These are phyloP conservation scores for Phaseolus coccineus DNA, from an alignment of 331 rosid species.

Conservation along the genomic window DNA sequence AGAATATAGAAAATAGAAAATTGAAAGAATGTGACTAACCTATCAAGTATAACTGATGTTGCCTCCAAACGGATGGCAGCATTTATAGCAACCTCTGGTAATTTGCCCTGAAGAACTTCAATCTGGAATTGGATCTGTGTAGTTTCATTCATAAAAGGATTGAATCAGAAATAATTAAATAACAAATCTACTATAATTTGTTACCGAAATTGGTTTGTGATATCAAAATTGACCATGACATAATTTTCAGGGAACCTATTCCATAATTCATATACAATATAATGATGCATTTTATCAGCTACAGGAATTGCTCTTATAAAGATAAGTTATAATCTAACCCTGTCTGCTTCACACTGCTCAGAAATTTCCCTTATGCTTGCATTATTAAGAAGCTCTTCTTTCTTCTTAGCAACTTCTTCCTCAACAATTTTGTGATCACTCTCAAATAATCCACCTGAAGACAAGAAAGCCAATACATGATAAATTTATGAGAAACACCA, in stretches of 20 bases:
- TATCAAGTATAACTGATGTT: conserved; percentile 74
- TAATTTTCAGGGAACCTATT: background rate
- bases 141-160: conserved; percentile 6
- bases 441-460: conserved; percentile 60
- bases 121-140: conserved; percentile 60
- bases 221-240: background rate
- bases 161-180: conserved; percentile 1
- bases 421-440: conserved; percentile 49
- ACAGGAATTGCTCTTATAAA: conserved; percentile 5
- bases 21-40: conserved; percentile 49
- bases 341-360: conserved; percentile 48
- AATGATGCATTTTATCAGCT: background rate
- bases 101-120: conserved; percentile 56
- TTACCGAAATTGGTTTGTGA: background rate
- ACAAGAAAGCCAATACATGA: background rate
- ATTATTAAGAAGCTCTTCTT: conserved; percentile 52
- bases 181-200: background rate
- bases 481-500: background rate
- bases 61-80: conserved; percentile 50
- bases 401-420: conserved; percentile 58
- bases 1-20: background rate
- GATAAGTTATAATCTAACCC: conserved; percentile 49
- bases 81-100: conserved; percentile 57
- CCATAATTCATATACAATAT: background rate
- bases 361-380: conserved; percentile 49